Evolutionary conservation across 441 rosid genomes (phyloP).

Genomic region (Adansonia gregorii): DNA sequence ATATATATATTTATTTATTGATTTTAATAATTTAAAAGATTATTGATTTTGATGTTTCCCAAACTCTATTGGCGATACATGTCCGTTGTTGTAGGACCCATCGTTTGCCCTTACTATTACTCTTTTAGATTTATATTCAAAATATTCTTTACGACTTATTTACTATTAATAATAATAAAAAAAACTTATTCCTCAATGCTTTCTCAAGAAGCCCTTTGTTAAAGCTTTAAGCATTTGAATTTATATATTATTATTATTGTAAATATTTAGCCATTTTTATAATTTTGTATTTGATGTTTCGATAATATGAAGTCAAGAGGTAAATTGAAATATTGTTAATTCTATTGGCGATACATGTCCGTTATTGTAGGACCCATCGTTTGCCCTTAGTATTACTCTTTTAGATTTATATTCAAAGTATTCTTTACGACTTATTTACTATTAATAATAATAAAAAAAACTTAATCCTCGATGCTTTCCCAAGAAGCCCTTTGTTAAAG

Average conservation of each 20-base stretch:
- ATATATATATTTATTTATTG: not conserved
- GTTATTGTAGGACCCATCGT: slow-evolving; percentile 14
- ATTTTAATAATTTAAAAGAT: not conserved
- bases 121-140: not conserved
- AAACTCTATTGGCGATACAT: slow-evolving; percentile 19
- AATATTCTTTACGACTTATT: not conserved
- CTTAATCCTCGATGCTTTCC: not conserved
- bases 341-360: slow-evolving; percentile 19
- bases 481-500: slow-evolving; percentile 8
- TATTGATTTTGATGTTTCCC: not conserved
- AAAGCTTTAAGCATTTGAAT: not conserved
- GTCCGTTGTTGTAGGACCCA: slow-evolving; percentile 15
- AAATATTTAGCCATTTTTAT: not conserved
- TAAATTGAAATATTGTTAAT: not conserved
- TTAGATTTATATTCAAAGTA: not conserved
- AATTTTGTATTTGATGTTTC: not conserved
- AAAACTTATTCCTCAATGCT: not conserved
- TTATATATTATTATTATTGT: not conserved
- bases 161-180: not conserved
- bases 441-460: not conserved
- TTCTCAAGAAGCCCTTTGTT: slow-evolving; percentile 6
- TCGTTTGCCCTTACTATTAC: not conserved
- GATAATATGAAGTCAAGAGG: not conserved
- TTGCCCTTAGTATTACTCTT: not conserved
- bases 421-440: too few relatives aligned